Base-by-base conservation (phyloP, 495 filamentous ascomycete species). In the Lasiosphaeria miniovina region DNA sequence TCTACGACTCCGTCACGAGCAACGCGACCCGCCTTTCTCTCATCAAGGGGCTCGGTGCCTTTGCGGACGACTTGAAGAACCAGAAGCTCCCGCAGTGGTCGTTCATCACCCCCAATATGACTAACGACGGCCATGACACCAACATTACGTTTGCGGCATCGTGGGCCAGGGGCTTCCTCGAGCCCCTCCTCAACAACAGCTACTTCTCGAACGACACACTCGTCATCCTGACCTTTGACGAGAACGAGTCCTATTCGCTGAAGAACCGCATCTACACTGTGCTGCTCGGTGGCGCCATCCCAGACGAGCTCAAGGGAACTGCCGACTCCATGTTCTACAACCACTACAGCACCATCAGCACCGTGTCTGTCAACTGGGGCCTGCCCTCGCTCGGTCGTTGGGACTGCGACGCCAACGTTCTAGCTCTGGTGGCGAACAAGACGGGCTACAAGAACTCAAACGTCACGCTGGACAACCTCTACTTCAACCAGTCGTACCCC, bases 61-160 rank as follows among this genome's bases (percentile, higher is more conserved):
- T 90, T 68, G 71, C 77, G 46, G 70, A 81, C 32, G 87, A 90
- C 57, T 70, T 89, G 35, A 71, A 78, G 56, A 70, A 76, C 53
- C 66, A 83, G 49, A 76, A 73, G 32, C 78, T 91, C 9, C 88
- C 87, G 14, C 88, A 90, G 69, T 88, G 85, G 84, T 80, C 83
- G 63, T 90, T 90, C 69, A 82, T 90, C 58, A 90, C 87, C 14
- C 88, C 88, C 12, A 90, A 90, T 75, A 89, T 90, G 87, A 54
- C 75, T 3, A 75, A 71, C 60, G 80, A 86, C 67, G 88, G 81
- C 32, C 88, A 91, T 64, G 87, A 91, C 68, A 84, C 81, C 52
- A 76, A 80, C 68, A 79, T 90, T 56, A 83, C 80, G 35, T 77
- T 82, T 56, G 83, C 84, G 5, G 83, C 82, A 4, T 62, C 65